Base-by-base conservation (phyloP, 1,139 yeast species). In the Geotrichum reessii region DNA sequence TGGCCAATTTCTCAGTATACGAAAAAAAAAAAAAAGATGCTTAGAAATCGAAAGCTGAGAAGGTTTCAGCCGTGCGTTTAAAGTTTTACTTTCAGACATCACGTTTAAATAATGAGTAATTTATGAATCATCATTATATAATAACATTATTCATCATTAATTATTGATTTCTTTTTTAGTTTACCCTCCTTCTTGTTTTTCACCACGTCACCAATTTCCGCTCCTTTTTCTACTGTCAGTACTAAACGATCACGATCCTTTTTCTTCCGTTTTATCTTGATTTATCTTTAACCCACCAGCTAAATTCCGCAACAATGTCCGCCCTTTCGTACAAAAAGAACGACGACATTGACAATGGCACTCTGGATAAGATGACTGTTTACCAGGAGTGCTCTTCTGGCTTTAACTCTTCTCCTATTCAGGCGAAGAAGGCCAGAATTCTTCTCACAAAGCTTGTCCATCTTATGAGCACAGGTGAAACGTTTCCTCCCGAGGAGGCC, bases 361-460 rank as follows among this genome's bases (percentile, higher is more conserved):
- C 81, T 64, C 95, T 96, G 61, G 99, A 93, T 75, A 91, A 91
- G 76, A 93, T 93, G 98, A 87, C 97, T 11, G 93, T 95, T 64
- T 92, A 88, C 73, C 99, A 93, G 76, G 97, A 92, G 73, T 92
- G 98, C 77, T 78, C 90, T 68, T 89, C 89, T 66, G 93, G 89
- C 63, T 95, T 93, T 81, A 92, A 92, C 76, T 90, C 93, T 64
- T 82, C 95, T 50, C 97, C 97, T 19, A 87, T 92, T 62, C 87
- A 88, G 67, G 89, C 97, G 40, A 86, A 85, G 67, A 87, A 86
- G 74, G 90, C 97, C 71, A 88, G 99, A 67, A 74, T 78, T 63
- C 76, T 90, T 66, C 78, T 91, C 73, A 87, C 95, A 56, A 82
- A 85, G 73, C 75, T 81, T 63, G 73, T 81, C 47, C 81, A 85